A percentile compares a stretch with the other conserved stretches of the same genome.
phyloP scores from a whole-genome alignment of 768 basidiomycete species.

The Mycena rebaudengoi region DNA sequence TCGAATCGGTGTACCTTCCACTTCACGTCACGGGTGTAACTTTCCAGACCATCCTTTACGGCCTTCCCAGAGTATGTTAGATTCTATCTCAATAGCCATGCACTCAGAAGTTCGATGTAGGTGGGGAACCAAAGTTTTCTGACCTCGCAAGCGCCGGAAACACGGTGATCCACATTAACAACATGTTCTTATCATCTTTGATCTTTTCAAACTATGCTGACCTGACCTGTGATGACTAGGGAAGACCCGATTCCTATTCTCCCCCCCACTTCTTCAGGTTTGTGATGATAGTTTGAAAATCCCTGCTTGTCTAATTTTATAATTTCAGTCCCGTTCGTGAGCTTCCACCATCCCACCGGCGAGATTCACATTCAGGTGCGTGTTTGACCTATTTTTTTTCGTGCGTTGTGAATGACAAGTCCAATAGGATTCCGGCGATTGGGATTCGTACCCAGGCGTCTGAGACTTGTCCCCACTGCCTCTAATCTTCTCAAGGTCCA shows the following conservation, averaged over 20 bases:
- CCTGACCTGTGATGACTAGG: constrained; percentile 14
- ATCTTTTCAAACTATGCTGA: background rate
- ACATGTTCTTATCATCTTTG: constrained; percentile 43
- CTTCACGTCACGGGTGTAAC: constrained; percentile 53
- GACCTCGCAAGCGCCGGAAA: constrained; percentile 63
- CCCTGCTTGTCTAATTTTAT: background rate
- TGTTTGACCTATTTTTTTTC: no score
- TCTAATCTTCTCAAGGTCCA: no score
- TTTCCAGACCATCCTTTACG: constrained; percentile 49
- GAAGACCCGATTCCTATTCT: constrained; percentile 41
- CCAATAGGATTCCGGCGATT: constrained; percentile 31
- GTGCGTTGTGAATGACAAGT: no score
- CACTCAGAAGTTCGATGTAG: constrained; percentile 26
- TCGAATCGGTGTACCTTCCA: constrained; percentile 65
- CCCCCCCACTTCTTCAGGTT: constrained; percentile 31
- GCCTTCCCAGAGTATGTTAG: constrained; percentile 50
- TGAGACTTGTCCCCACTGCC: no score
- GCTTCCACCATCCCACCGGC: constrained; percentile 48
- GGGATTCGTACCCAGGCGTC: constrained; percentile 41
- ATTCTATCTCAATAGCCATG: constrained; percentile 28
- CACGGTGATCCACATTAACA: constrained; percentile 66
- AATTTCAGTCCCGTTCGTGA: constrained; percentile 44
- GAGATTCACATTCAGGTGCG: constrained; percentile 53
- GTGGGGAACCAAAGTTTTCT: constrained; percentile 69
- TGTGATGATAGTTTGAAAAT: background rate